These are phyloP conservation scores for Solanum infundibuliforme DNA, from an alignment of 257 asterid genomes.

Conservation along the genomic window DNA sequence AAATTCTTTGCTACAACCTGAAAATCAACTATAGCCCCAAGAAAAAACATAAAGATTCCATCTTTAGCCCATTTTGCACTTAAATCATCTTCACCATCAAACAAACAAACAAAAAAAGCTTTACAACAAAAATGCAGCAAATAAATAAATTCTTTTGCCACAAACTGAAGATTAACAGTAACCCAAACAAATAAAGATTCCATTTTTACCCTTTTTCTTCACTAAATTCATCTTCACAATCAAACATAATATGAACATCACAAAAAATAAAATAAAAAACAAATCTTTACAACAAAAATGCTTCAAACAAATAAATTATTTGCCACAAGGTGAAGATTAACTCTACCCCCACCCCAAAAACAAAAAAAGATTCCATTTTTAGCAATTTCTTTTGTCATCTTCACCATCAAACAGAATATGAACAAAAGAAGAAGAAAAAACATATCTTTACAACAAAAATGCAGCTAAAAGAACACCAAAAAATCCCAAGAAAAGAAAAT, in stretches of 20 bases:
- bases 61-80: background rate
- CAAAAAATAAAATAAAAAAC: background rate
- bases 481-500: background rate
- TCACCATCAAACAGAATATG: background rate
- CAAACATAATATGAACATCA: background rate
- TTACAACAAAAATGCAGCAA: background rate
- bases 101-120: background rate
- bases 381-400: background rate
- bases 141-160: background rate
- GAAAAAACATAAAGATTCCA: background rate
- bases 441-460: background rate
- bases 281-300: background rate
- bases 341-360: background rate
- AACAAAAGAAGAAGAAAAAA: background rate
- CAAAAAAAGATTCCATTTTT: background rate
- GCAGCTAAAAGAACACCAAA: background rate
- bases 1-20: background rate
- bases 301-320: background rate
- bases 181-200: background rate
- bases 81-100: background rate
- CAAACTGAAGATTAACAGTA: background rate
- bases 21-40: background rate
- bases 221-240: background rate
- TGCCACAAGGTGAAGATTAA: background rate
- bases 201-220: background rate